Evolutionary conservation across 2,329 filamentous ascomycete genomes (phyloP).

Genomic region (Alternaria hordeiaustralica): DNA sequence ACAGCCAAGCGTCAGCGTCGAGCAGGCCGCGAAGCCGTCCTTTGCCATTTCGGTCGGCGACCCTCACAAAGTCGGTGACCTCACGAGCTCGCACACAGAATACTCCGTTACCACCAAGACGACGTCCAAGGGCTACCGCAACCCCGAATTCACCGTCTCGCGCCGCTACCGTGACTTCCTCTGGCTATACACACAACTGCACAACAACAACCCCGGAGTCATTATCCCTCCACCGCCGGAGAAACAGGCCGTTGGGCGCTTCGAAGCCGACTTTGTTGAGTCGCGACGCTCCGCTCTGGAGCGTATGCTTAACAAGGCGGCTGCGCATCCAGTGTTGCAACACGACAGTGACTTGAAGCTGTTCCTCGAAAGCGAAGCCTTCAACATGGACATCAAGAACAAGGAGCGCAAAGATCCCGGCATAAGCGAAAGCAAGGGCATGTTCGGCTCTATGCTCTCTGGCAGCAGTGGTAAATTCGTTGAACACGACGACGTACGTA

Average conservation of each 20-base stretch:
- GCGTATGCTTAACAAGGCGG: conserved; percentile 97
- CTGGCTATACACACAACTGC: conserved; percentile 95
- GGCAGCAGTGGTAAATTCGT: conserved; percentile 84
- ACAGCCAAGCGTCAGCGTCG: conserved; percentile 84
- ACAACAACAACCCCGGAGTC: conserved; percentile 92
- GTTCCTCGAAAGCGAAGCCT: conserved; percentile 94
- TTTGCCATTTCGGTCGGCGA: conserved; percentile 94
- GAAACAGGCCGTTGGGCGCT: conserved; percentile 95
- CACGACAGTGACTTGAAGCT: conserved; percentile 94
- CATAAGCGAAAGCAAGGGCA: conserved; percentile 87
- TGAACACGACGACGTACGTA: conserved; percentile 89
- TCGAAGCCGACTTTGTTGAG: conserved; percentile 97
- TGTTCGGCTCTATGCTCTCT: conserved; percentile 82
- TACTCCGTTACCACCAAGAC: conserved; percentile 97
- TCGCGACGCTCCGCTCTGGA: conserved; percentile 88
- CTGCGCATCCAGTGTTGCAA: conserved; percentile 86
- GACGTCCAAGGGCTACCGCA: conserved; percentile 92
- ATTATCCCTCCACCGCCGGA: conserved; percentile 96
- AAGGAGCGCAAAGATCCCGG: conserved; percentile 91
- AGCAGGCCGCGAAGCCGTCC: conserved; percentile 89
- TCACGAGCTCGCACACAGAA: conserved; percentile 96
- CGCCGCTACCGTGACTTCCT: conserved; percentile 95
- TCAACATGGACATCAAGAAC: conserved; percentile 97
- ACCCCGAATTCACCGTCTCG: conserved; percentile 90
- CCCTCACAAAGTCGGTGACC: conserved; percentile 95